Base-by-base conservation (phyloP, 1,284 basidiomycete species). In the Ustilago esculenta region DNA sequence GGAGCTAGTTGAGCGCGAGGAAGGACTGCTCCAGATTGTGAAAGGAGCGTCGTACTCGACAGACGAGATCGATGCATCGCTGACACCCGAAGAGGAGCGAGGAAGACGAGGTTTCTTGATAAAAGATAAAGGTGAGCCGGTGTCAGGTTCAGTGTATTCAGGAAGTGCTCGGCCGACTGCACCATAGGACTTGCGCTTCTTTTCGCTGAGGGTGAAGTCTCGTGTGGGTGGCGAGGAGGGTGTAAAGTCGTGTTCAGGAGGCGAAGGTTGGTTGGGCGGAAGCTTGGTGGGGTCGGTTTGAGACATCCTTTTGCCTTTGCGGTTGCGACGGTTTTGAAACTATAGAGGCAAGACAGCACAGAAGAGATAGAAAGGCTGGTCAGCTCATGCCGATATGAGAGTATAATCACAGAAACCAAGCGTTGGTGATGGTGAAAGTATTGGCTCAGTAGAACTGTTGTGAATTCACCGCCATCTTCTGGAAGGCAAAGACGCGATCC, bases 251-350 rank as follows among this genome's bases (percentile, higher is more conserved):
- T 29, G 25, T 5, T 44, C 14, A 27, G 15, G 32, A 18, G 20
- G 33, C 8, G 33, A 32, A 2, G 8, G 25, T 1, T 21, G 4
- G 8, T 14, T 11, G 2, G 30, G 48, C 21, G 54, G 36, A 6
- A 32, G 30, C 7, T 32, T 33, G 11, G 15, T 30, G 21, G 15
- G 33, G 1, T 36, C 25, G n/a, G 10, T 8, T n/a, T 41, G 21
- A n/a, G 17, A 9, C 2, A 12, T 27, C 23, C 47, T 58, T 40
- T 47, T 63, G n/a, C 35, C 50, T 34, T 73, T 66, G n/a, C 72
- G 68, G 34, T 74, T 76, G 30, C 74, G 64, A 5, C 72, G 59
- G 36, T 76, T 76, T 42, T 76, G 74, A 27, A 73, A 76, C 74
- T 75, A 59, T 42, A 24, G 9, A 21, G 21, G 42, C 17, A 35